phyloP scores from a whole-genome alignment of 805 yeast genomes.

The Candida parachauliodes region DNA sequence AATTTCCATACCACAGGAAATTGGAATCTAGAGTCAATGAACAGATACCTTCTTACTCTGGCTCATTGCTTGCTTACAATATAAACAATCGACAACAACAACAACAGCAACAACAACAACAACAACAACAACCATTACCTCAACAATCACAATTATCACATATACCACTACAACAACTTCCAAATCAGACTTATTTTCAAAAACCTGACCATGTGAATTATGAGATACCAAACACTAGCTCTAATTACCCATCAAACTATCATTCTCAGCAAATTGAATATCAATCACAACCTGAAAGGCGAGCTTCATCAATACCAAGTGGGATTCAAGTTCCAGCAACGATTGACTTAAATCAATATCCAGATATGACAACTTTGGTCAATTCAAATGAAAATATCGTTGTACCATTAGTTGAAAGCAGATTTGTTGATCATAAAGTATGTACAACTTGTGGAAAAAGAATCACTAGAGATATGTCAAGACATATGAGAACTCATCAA shows the following conservation, averaged over 20 bases:
- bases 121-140: background rate
- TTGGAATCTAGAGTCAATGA: too few species aligned
- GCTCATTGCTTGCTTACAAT: too few species aligned
- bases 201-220: background rate
- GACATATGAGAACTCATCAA: slow-evolving; percentile 64
- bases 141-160: background rate
- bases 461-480: slow-evolving; percentile 56
- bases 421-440: slow-evolving; percentile 35
- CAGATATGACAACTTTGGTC: slow-evolving; percentile 37
- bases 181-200: background rate
- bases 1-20: too few species aligned
- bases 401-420: slow-evolving; percentile 34
- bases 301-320: background rate
- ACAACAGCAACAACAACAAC: background rate
- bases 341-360: slow-evolving; percentile 20
- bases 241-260: background rate
- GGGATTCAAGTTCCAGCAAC: slow-evolving; percentile 1
- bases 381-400: slow-evolving; percentile 30
- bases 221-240: background rate
- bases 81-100: too few species aligned
- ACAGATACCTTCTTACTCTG: too few species aligned
- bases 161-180: background rate
- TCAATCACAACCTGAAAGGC: background rate
- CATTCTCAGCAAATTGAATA: background rate
- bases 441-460: slow-evolving; percentile 53